These are phyloP conservation scores for Aspergillus nanangensis DNA, from an alignment of 495 filamentous ascomycete genomes.

Conservation along the genomic window DNA sequence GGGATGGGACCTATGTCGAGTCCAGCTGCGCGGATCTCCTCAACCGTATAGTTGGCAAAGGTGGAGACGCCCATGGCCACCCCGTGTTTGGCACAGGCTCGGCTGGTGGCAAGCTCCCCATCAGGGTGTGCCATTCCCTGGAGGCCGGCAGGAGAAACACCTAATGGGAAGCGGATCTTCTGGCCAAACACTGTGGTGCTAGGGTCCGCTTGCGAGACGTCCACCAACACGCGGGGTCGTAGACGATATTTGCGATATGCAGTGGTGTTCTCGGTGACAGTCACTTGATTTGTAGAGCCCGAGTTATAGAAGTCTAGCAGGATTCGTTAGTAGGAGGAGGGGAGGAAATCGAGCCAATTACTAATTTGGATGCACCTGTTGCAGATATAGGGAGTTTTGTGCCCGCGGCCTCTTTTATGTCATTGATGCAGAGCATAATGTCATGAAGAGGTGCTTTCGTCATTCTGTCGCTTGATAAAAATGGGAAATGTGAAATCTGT, in stretches of 20 bases:
- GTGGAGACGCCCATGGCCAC: slow-evolving; percentile 54
- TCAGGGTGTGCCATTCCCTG: slow-evolving; percentile 60
- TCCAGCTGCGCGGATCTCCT: slow-evolving; percentile 54
- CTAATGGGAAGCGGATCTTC: slow-evolving; percentile 25
- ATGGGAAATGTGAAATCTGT: too few species aligned
- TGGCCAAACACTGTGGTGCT: slow-evolving; percentile 36
- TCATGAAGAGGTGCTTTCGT: too few species aligned
- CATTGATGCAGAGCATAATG: slow-evolving; percentile 9
- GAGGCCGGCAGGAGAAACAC: slow-evolving; percentile 61
- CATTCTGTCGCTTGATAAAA: too few species aligned
- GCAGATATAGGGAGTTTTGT: background rate
- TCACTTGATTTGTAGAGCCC: slow-evolving; percentile 7
- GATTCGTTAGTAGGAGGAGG: background rate
- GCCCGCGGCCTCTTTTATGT: slow-evolving; percentile 3
- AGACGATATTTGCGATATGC: slow-evolving; percentile 7
- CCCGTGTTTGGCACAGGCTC: slow-evolving; percentile 45
- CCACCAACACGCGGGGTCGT: slow-evolving; percentile 10
- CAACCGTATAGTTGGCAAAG: slow-evolving; percentile 34
- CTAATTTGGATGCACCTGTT: background rate
- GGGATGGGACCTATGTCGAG: slow-evolving; percentile 36
- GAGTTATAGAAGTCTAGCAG: slow-evolving; percentile 6
- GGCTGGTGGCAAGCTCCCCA: slow-evolving; percentile 61
- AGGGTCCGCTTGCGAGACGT: slow-evolving; percentile 45
- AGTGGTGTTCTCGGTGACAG: slow-evolving; percentile 5
- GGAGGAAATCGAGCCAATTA: too few species aligned